Base-by-base conservation (phyloP, 495 filamentous ascomycete genomes). In the Aspergillus bertholletiae region DNA sequence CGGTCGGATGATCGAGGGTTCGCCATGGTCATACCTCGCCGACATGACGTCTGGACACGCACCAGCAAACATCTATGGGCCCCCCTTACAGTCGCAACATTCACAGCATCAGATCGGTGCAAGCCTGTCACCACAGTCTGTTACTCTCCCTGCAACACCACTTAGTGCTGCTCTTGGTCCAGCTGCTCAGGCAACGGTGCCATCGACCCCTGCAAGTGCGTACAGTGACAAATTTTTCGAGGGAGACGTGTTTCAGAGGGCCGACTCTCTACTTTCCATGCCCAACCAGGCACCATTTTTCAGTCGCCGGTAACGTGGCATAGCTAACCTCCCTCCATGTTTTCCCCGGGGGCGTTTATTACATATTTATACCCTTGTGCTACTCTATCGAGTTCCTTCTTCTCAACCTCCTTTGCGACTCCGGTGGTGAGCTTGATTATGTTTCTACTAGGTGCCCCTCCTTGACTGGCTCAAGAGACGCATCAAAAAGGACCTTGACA, bases 131-230 rank as follows among this genome's bases (percentile, higher is more conserved):
- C 74, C 61, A 49, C 79, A 65, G 37, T 75, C 74, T 1, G 49
- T 73, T 11, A 62, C 74, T 39, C 62, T 86, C 9, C 84, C 82
- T 28, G 77, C 85, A 5, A 88, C 85, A 5, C 91, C 91, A 7
- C 77, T 93, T 53, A 92, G 88, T 60, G 91, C 91, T 15, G 91
- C 91, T 13, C 80, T 96, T 4, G 91, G 91, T 5, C 88, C 90
- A 7, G 92, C 92, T 34, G 90, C 89, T 15, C 89, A 94, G 66
- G 90, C 92, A 2, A 96, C 92, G 1, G 85, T 96, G 18, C 90
- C 91, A 5, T 87, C 85, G 8, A 91, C 87, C 0, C 88, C 88
- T 22, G 84, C 83, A 50, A 88, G 82, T 67, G 84, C 79, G 4
- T 88, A 87, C 63, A 72, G 77, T 41, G 80, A 83, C 54, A 76